Base-by-base conservation (phyloP, 2,329 filamentous ascomycete species). In the Aotearoamyces nothofagi region DNA sequence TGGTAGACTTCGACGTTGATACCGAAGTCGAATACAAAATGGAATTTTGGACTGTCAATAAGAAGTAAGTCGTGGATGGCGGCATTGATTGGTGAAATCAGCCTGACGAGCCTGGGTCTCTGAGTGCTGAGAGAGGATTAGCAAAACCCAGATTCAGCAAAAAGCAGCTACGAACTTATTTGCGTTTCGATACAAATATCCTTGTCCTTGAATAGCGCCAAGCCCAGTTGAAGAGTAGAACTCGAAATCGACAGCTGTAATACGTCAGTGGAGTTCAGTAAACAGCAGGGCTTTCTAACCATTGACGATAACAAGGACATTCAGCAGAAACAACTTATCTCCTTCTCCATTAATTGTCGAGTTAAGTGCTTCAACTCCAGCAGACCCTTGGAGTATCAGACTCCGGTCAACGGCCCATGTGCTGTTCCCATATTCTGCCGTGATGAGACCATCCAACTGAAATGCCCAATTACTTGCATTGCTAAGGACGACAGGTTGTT, bases 1-100 rank as follows among this genome's bases (percentile, higher is more conserved):
- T 55, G 50, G 32, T 55, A 55, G 1, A 38, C 49, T 30, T 55
- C 52, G 8, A 54, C 37, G 24, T 55, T 55, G 6, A 44, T 37
- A 3, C 39, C 50, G 22, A 46, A 44, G 29, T 55, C 47, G 15
- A 55, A 42, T 1, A 54, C 42, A 5, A 54, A 42, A 30, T 55
- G 51, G 29, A 54, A 55, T 14, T 51, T 54, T 2, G 49, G 50
- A 14, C 37, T 37, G 23, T 51, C 45, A 5, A 52, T 43, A 3
- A 51, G 37, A 23, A 52, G 49, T 24, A 50, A 34, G 24, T 51
- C 45, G 28, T 52, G 49, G 4, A 48, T 37, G 1, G 46, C 35
- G n/a, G 39, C 35, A 17, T 46, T 32, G 5, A 30, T 29, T 20
- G 23, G 34, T 4, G 39, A 41, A 15, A 50, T 35, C 9, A 48